Base-by-base conservation (phyloP, 495 filamentous ascomycete species). In the Pyrenopolyporus hunteri region DNA sequence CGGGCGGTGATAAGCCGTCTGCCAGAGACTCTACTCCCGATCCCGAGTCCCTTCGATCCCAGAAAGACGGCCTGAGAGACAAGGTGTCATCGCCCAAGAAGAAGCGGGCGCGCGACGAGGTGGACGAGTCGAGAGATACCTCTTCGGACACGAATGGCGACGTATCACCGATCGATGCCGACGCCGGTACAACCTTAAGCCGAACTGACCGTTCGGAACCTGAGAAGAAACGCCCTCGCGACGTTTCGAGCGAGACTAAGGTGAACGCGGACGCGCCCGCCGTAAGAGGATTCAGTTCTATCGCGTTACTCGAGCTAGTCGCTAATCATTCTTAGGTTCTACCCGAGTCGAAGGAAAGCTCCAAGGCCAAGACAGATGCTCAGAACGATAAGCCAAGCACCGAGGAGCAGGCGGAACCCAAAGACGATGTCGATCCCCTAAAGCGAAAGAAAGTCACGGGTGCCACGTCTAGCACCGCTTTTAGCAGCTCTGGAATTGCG, bases 181-280 rank as follows among this genome's bases (percentile, higher is more conserved):
- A 52, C 33, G 55, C 67, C 22, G 62, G 61, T n/a, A 48, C 59
- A 13, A 55, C 69, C 22, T 57, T 73, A 26, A 75, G 62, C 54
- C 71, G 80, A 36, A 75, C 76, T 25, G 71, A 74, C 37, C 69
- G 77, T 42, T 76, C 74, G 35, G 82, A 80, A 59, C 82, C 82
- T 26, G 80, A 84, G 72, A 84, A 83, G 72, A 84, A 84, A 67
- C 74, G 82, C 1, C 72, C 75, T 17, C 74, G 81, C 25, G 81
- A 83, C 56, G 64, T 69, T 23, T 69, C 69, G 13, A 73, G 61
- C 26, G 65, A 69, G 25, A 40, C 33, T 9, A 67, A 67, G 17
- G 49, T 44, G 17, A 55, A 42, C 25, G 37, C 54, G n/a, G 42
- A 55, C 16, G 26, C 28, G 16, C 47, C 35, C 13, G 37, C 9